Percentiles rank a stretch among this genome's conserved stretches.
Conservation (phyloP, 495 filamentous ascomycete genomes). For the Recurvomyces mirabilis region DNA sequence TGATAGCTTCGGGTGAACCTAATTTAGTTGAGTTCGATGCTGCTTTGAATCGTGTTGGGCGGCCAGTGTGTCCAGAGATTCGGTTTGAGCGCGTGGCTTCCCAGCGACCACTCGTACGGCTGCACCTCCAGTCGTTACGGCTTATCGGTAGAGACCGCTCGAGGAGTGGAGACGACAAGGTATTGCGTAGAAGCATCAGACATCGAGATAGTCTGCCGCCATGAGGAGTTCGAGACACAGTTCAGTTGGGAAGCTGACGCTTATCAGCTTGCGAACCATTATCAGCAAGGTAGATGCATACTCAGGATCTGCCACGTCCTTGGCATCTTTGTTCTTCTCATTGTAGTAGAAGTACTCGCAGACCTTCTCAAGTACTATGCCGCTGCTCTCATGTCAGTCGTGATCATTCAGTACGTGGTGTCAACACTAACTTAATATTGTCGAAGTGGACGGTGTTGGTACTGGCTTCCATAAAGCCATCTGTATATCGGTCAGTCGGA, state of each 20-base stretch:
- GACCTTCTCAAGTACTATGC: slow-evolving; percentile 74
- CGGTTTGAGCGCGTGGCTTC: too few relatives aligned
- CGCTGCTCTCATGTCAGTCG: slow-evolving; percentile 40
- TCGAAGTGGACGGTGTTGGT: slow-evolving; percentile 55
- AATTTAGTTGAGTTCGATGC: too few relatives aligned
- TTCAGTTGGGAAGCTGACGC: slow-evolving; percentile 47
- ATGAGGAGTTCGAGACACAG: slow-evolving; percentile 71
- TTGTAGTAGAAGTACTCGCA: slow-evolving; percentile 75
- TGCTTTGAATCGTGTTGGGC: too few relatives aligned
- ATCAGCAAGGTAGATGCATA: not conserved
- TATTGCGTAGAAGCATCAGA: too few relatives aligned
- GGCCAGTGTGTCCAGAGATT: too few relatives aligned
- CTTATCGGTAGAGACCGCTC: too few relatives aligned
- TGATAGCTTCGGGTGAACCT: too few relatives aligned
- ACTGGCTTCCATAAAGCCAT: slow-evolving; percentile 56
- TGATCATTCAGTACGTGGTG: not conserved
- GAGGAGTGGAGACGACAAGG: too few relatives aligned
- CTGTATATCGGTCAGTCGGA: slow-evolving; percentile 30
- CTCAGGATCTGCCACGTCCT: slow-evolving; percentile 86
- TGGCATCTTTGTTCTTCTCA: slow-evolving; percentile 62
- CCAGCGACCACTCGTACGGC: too few relatives aligned
- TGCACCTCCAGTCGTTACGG: too few relatives aligned
- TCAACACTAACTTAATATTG: slow-evolving; percentile 51
- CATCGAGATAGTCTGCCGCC: slow-evolving; percentile 59
- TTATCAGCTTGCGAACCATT: not conserved